A percentile compares a stretch with the other conserved stretches of the same genome.
These are phyloP conservation scores for Gastrolobium villosum DNA, from an alignment of 306 rosid species.

Conservation along the genomic window DNA sequence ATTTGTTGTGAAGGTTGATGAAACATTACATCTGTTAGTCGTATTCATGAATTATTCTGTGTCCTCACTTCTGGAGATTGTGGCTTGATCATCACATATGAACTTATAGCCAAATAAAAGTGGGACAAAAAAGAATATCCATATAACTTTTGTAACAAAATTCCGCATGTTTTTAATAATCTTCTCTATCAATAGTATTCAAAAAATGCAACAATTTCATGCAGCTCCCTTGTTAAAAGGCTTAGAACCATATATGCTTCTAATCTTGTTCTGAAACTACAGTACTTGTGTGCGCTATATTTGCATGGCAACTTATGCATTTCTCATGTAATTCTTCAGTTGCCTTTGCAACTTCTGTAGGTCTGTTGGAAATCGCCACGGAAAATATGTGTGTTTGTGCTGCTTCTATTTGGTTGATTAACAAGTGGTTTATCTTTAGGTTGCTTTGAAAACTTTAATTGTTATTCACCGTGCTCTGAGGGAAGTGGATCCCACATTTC, in stretches of 20 bases:
- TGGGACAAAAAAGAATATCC: conserved; percentile 1
- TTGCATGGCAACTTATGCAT: conserved; percentile 2
- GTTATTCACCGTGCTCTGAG: conserved; percentile 99
- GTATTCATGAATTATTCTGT: conserved; percentile 15
- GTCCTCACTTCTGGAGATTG: conserved; percentile 17
- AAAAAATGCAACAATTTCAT: conserved; percentile 2
- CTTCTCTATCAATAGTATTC: background rate
- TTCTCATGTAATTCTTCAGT: conserved; percentile 23
- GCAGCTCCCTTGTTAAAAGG: conserved; percentile 3
- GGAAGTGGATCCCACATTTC: conserved; percentile 99
- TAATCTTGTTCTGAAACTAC: conserved; percentile 33
- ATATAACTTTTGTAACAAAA: background rate
- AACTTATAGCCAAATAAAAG: conserved; percentile 22
- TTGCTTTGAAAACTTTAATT: conserved; percentile 90
- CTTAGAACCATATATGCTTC: background rate
- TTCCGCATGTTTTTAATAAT: conserved; percentile 22
- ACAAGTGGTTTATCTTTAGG: conserved; percentile 63
- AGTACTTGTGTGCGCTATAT: background rate
- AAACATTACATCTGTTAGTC: conserved; percentile 18
- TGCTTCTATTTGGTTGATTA: conserved; percentile 41
- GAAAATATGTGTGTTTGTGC: conserved; percentile 26
- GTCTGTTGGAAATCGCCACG: conserved; percentile 4
- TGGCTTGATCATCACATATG: conserved; percentile 35
- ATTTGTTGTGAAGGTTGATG: conserved; percentile 30
- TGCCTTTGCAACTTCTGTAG: background rate